Percentiles rank a stretch among this genome's conserved stretches.
phyloP scores from a whole-genome alignment of 148 eudicot species.

The Euryodendron excelsum region DNA sequence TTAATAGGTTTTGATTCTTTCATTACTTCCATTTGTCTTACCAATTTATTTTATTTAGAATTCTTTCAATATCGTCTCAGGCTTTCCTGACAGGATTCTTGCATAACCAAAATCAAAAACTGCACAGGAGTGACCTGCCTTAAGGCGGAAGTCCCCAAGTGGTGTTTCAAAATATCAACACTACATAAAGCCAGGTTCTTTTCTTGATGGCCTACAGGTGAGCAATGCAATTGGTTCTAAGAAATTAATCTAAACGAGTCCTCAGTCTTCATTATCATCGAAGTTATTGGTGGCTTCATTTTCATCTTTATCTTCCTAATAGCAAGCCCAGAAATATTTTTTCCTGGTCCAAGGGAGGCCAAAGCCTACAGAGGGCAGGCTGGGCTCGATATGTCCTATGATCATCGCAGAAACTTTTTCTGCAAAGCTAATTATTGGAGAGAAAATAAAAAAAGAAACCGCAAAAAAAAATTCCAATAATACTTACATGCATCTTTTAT shows the following conservation, averaged over 20 bases:
- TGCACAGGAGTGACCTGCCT: neutral
- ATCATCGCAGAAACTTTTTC: too few species aligned
- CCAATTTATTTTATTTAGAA: neutral
- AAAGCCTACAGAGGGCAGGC: too few species aligned
- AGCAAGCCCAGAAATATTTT: neutral
- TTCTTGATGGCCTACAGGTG: neutral
- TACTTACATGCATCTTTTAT: neutral
- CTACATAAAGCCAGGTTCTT: neutral
- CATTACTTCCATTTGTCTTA: constrained; percentile 8
- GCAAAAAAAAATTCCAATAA: neutral
- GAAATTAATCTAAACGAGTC: neutral
- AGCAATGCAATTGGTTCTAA: neutral
- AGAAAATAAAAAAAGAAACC: constrained; percentile 21
- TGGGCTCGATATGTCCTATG: too few species aligned
- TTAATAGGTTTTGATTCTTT: neutral
- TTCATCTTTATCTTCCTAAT: neutral
- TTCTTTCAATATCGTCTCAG: neutral
- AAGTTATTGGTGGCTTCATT: neutral
- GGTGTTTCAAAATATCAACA: neutral
- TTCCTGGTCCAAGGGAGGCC: too few species aligned
- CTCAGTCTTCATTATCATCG: neutral
- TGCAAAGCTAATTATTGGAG: neutral
- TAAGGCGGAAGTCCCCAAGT: neutral
- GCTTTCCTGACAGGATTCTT: neutral
- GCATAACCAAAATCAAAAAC: neutral